Percentiles rank a stretch among this genome's conserved stretches.
Conservation (phyloP, 1,284 basidiomycete genomes). For the Melampsora larici-populina region DNA sequence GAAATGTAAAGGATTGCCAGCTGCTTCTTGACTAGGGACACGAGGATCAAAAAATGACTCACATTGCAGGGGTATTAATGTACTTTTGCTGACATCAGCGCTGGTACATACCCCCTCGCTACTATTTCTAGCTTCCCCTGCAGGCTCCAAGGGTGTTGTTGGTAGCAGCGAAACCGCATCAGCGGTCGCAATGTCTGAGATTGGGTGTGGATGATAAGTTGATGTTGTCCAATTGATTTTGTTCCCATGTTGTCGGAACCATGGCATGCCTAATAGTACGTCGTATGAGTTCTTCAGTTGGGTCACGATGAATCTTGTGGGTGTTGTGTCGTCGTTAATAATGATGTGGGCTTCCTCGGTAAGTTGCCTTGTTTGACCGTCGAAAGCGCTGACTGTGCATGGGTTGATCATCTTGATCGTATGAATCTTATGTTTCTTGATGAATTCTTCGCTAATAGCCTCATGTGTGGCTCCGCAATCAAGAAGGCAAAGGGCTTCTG, state of each 20-base stretch:
- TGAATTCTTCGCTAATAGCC: too few relatives aligned
- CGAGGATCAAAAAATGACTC: too few relatives aligned
- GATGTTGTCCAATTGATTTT: not conserved
- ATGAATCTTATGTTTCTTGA: too few relatives aligned
- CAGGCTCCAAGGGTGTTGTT: conserved; percentile 2
- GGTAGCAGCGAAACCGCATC: not conserved
- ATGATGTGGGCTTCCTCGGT: not conserved
- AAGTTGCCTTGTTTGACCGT: not conserved
- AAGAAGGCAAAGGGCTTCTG: not conserved
- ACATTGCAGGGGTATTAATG: too few relatives aligned
- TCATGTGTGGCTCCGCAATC: not conserved
- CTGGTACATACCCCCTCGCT: conserved; percentile 2
- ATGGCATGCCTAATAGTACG: conserved; percentile 5
- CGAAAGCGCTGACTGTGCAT: not conserved
- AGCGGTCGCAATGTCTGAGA: too few relatives aligned
- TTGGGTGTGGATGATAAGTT: not conserved
- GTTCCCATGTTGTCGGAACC: conserved; percentile 6
- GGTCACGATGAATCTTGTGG: too few relatives aligned
- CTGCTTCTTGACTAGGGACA: not conserved
- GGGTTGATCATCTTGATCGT: not conserved
- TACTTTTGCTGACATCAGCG: too few relatives aligned
- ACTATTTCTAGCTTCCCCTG: not conserved
- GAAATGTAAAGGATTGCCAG: too few relatives aligned
- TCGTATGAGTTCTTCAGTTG: too few relatives aligned
- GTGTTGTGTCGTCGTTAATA: not conserved